Evolutionary conservation across 768 basidiomycete species (phyloP).

Genomic region (Glaciozyma antarctica): DNA sequence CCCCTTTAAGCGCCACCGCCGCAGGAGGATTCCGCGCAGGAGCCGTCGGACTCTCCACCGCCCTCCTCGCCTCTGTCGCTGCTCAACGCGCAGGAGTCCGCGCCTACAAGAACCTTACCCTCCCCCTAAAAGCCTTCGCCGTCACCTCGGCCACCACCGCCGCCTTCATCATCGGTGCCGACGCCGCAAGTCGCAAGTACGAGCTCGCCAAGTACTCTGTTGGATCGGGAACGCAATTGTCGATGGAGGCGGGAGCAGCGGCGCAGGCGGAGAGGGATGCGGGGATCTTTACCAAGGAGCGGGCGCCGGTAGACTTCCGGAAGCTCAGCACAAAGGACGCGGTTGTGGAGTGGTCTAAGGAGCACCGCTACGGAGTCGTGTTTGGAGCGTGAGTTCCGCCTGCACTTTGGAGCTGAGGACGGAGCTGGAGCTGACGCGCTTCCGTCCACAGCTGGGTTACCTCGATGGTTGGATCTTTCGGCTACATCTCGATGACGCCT

Average conservation of each 20-base stretch:
- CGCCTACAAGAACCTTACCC: constrained; percentile 20
- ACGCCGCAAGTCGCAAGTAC: constrained; percentile 23
- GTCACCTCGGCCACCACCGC: constrained; percentile 22
- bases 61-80: constrained; percentile 10
- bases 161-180: constrained; percentile 26
- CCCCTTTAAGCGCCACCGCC: background rate
- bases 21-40: background rate
- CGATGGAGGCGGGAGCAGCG: background rate
- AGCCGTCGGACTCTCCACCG: background rate
- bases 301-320: background rate
- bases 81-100: constrained; percentile 16
- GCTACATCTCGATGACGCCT: constrained; percentile 27
- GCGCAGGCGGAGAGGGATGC: constrained; percentile 15
- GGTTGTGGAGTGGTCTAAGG: constrained; percentile 26
- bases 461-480: constrained; percentile 27
- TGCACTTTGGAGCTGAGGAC: background rate
- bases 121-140: constrained; percentile 31
- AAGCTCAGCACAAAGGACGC: constrained; percentile 17
- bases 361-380: constrained; percentile 26
- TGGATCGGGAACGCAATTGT: constrained; percentile 19
- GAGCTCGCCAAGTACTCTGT: constrained; percentile 26
- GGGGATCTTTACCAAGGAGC: constrained; percentile 2
- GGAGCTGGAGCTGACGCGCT: background rate
- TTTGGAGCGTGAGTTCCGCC: constrained; percentile 16
- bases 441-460: constrained; percentile 17